Percentiles rank a stretch among this genome's conserved stretches.
phyloP scores from a whole-genome alignment of 177 flowering plant genomes.

The Vitis hybrid region DNA sequence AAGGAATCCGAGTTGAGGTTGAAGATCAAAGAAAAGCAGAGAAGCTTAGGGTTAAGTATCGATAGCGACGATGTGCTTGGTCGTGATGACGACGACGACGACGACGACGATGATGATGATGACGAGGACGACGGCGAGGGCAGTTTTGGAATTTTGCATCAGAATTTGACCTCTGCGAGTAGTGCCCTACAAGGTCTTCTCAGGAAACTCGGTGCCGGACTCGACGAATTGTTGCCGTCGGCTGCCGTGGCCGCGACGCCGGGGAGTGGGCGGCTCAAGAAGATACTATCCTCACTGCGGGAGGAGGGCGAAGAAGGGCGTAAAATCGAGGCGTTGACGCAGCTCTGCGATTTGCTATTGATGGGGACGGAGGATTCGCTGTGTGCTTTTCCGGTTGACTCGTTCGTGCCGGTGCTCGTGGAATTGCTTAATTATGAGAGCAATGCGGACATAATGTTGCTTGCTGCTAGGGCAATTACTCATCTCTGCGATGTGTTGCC shows the following conservation, averaged over 20 bases:
- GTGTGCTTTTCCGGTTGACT: constrained; percentile 90
- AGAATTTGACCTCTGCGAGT: constrained; percentile 82
- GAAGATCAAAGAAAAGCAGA: constrained; percentile 37
- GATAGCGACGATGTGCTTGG: constrained; percentile 33
- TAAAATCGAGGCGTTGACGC: constrained; percentile 93
- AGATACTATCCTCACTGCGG: constrained; percentile 82
- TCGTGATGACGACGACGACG: too few species aligned
- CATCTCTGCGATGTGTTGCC: constrained; percentile 95
- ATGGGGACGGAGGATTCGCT: constrained; percentile 97
- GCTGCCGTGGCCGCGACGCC: constrained; percentile 61
- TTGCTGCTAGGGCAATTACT: constrained; percentile 93
- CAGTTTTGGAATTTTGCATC: constrained; percentile 72
- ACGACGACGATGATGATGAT: too few species aligned
- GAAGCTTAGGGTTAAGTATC: constrained; percentile 55
- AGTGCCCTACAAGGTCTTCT: constrained; percentile 90
- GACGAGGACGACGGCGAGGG: constrained; percentile 52
- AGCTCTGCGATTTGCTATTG: constrained; percentile 92
- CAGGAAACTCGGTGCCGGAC: constrained; percentile 89
- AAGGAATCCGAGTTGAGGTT: constrained; percentile 75
- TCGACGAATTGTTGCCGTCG: constrained; percentile 87
- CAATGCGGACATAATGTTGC: constrained; percentile 95
- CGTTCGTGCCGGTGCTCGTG: constrained; percentile 93
- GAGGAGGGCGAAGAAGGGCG: constrained; percentile 97
- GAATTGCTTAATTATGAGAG: constrained; percentile 89
- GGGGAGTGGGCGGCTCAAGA: constrained; percentile 85